These are phyloP conservation scores for Trichoderma lentiforme DNA, from an alignment of 2,329 filamentous ascomycete genomes.

Conservation along the genomic window DNA sequence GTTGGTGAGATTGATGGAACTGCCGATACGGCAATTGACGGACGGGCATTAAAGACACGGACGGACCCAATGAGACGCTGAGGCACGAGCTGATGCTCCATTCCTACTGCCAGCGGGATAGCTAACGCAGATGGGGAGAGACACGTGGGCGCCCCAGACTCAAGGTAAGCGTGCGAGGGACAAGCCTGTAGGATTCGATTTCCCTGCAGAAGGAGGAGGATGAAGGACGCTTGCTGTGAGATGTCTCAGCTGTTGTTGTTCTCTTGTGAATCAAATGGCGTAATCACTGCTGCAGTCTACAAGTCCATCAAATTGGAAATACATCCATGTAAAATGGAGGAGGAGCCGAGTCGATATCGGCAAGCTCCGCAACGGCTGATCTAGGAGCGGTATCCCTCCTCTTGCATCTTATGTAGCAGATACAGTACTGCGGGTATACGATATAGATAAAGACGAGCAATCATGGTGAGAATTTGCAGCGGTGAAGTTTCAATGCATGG, in stretches of 20 bases:
- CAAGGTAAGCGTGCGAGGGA: not conserved
- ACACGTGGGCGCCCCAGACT: slow-evolving; percentile 10
- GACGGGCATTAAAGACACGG: not conserved
- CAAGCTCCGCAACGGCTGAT: not conserved
- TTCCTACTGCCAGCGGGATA: not conserved
- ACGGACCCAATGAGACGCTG: not conserved
- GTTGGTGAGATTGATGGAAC: not conserved
- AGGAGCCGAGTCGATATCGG: not conserved
- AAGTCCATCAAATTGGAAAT: not conserved
- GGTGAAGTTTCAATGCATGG: not conserved
- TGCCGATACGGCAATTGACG: not conserved
- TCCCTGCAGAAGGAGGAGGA: slow-evolving; percentile 1
- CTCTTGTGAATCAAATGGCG: not conserved
- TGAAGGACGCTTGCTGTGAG: not conserved
- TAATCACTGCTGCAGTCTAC: not conserved
- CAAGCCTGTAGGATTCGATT: not conserved
- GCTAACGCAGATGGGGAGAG: not conserved
- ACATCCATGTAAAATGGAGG: not conserved
- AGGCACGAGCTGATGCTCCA: not conserved
- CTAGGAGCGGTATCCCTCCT: not conserved
- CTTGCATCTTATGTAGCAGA: not conserved
- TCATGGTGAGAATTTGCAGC: not conserved
- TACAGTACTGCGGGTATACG: not conserved
- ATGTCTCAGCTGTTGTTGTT: not conserved
- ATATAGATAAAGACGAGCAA: not conserved